Percentiles rank a stretch among this genome's conserved stretches.
These are phyloP conservation scores for Fusarium sp. DNA, from an alignment of 2,329 filamentous ascomycete genomes.

Conservation along the genomic window DNA sequence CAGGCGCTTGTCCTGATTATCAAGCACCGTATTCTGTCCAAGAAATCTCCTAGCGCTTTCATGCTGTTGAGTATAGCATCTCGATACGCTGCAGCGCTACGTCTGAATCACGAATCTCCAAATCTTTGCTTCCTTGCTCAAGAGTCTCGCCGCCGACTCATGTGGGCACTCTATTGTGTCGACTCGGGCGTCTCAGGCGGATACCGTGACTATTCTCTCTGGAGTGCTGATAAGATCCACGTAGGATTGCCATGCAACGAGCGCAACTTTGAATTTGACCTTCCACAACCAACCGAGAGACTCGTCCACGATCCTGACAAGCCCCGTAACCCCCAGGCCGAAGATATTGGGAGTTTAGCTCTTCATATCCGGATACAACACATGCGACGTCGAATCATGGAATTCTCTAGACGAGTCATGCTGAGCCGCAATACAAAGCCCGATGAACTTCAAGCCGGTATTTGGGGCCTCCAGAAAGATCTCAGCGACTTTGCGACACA, in stretches of 20 bases:
- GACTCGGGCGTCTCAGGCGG: conserved; percentile 61
- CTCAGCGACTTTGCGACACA: conserved; percentile 68
- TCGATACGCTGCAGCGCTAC: conserved; percentile 59
- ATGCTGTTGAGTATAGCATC: conserved; percentile 62
- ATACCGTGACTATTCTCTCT: conserved; percentile 62
- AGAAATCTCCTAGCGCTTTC: conserved; percentile 61
- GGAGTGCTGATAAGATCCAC: conserved; percentile 59
- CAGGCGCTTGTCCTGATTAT: conserved; percentile 63
- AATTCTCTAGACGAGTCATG: conserved; percentile 64
- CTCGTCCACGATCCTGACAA: conserved; percentile 62
- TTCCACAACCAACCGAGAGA: conserved; percentile 68
- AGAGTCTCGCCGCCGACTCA: conserved; percentile 60
- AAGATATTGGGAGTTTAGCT: conserved; percentile 69
- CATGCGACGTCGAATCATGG: conserved; percentile 68
- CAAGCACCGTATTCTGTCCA: conserved; percentile 61
- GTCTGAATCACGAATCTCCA: conserved; percentile 60
- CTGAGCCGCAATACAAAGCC: conserved; percentile 58
- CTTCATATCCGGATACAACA: conserved; percentile 70
- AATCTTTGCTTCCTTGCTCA: conserved; percentile 59
- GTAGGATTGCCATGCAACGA: conserved; percentile 61
- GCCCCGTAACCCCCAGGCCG: conserved; percentile 57
- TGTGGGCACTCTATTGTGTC: conserved; percentile 63
- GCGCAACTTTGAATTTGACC: conserved; percentile 68
- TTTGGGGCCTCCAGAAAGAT: conserved; percentile 64
- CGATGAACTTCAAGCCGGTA: conserved; percentile 59